Conservation (phyloP, 2,329 filamentous ascomycete species). For the Amesomyces nigricolor region DNA sequence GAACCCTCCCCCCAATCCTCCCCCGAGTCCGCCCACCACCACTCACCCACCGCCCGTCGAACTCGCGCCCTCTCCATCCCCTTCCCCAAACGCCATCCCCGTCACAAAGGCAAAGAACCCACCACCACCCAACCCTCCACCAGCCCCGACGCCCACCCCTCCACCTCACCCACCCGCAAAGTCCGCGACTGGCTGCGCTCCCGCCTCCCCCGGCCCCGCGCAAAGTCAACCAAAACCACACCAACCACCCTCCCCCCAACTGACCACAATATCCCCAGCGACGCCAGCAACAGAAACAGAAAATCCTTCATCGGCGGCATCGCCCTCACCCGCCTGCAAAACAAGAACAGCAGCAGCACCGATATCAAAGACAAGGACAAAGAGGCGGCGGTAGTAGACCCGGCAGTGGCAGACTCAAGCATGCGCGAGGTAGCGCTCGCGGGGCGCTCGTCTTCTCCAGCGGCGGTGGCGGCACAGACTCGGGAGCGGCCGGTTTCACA, state of each 20-base stretch:
- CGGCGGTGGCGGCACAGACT: no score
- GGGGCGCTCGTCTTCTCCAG: conserved; percentile 4
- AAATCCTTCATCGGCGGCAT: conserved; percentile 40
- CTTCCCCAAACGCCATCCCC: conserved; percentile 19
- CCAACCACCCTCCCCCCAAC: background rate
- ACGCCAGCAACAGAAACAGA: background rate
- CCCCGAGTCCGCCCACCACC: background rate
- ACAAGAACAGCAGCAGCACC: conserved; percentile 8
- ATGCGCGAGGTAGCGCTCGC: conserved; percentile 34
- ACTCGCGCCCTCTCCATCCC: conserved; percentile 19
- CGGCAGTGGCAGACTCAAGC: conserved; percentile 15
- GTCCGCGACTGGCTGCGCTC: conserved; percentile 42
- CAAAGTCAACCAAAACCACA: conserved; percentile 23
- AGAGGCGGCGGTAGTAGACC: conserved; percentile 5
- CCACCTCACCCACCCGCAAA: conserved; percentile 27
- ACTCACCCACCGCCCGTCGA: conserved; percentile 3
- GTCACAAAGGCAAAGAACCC: conserved; percentile 17
- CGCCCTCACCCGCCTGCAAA: conserved; percentile 28
- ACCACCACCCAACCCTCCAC: background rate
- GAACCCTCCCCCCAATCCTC: background rate
- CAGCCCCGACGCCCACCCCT: conserved; percentile 15
- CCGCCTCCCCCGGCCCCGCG: conserved; percentile 33
- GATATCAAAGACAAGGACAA: conserved; percentile 20
- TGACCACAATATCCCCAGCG: no score
- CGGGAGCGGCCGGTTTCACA: background rate